Base-by-base conservation (phyloP, 805 yeast genomes). In the Hanseniaspora pseudoguilliermondii region DNA sequence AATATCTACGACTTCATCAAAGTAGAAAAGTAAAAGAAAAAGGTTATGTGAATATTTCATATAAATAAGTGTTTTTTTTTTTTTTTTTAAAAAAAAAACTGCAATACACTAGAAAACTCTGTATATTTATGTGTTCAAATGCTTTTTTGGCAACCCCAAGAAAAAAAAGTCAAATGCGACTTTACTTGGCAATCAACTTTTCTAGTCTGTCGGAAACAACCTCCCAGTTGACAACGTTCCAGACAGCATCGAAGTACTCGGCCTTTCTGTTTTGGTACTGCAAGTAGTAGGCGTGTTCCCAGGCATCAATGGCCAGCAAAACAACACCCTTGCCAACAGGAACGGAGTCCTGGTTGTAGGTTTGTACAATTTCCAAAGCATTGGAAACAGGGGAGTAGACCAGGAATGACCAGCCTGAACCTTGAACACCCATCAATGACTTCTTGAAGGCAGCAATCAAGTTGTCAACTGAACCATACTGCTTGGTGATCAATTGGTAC, bases 231-330 rank as follows among this genome's bases (percentile, higher is more conserved):
- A 89, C 79, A 46, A 88, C 95, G 65, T 85, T 84, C 96, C 96
- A 88, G 72, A 88, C 85, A 60, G 95, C 91, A 72, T 85, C 82
- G 80, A 89, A 88, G 75, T 89, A 88, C 67, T 88, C 95, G 47
- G 71, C 95, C 77, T 89, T 88, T 68, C 83, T 89, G 74, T 88
- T 88, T 74, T 86, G 83, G 76, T 88, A 88, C 72, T 88, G 96
- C 71, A 89, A 77, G 78, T 88, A 88, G 77, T 88, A 88, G 55
- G 96, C 96, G 67, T 88, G 96, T 73, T 88, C 96, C 96, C 96
- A 88, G 59, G 95, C 95, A 65, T 88, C 96, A 67, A 88, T 85
- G 55, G 95, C 96, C 57, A 89, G 77, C 64, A 89, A 72, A 47
- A 96, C 95, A 48, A 78, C 73, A 68, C 80, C 76, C 36, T 62